Evolutionary conservation across 129 eudicot species (phyloP), one percentile per base, ranked within the genome.

Genomic region (Helianthus tuberosus): DNA sequence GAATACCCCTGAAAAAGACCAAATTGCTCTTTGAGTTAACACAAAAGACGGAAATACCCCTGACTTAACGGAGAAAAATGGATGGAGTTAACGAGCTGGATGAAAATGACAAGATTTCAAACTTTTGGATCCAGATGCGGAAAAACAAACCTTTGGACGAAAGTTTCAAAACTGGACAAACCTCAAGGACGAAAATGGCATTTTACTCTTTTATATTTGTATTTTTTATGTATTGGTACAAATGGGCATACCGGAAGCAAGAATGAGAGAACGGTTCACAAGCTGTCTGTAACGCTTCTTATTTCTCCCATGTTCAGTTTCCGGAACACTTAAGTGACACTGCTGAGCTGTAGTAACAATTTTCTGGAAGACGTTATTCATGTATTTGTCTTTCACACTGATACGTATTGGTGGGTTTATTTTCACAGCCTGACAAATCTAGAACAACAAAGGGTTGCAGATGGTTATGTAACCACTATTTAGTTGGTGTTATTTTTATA

Each of bases 311-410:
- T 76, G 25, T 73, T 86, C 90, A 61, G 97, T 88, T 75, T 91
- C 97, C 39, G 97, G 97, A 71, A 91, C 78, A 74, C 84, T 76
- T 47, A 86, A 48, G 76, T 91, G 96, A 74, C 96, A 90, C 75
- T 79, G 76, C 79, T 86, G 87, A 11, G 97, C 97, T 39, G 93
- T 93, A 85, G 61, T 84, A 43, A 89, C 83, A 77, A 92, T 87
- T 82, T 83, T 87, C 48, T 66, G 43, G 75, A 92, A 92, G 29
- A 89, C 79, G 69, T 85, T 75, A 66, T 89, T 89, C 84, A 89
- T 65, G 71, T 85, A 82, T 69, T 86, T 70, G 70, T 89, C 93
- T 79, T 85, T 92, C 65, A 83, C 88, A 8, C 93, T 92, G 38
- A 92, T 72, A 55, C 83, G 82, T 59, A 89, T 81, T 49, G 97